Evolutionary conservation across 345 rosid species (phyloP), one percentile per base, ranked within the genome.

Genomic region (Abelmoschus esculentus): DNA sequence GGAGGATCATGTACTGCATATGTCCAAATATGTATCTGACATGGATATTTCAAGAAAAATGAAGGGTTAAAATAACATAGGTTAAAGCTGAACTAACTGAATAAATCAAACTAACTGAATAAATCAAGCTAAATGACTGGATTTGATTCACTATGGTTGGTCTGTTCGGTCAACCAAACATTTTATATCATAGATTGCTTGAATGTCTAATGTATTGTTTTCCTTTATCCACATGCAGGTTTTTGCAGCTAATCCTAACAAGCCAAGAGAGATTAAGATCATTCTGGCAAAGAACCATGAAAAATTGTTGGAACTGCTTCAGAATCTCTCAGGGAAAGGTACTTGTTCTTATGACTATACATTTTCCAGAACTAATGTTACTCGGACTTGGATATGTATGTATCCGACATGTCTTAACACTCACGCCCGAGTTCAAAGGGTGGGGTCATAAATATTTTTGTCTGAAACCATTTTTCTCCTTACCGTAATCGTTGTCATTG

Each of bases 171-270:
- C 17, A 52, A 8, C 26, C 5, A 3, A 8, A 3, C 13, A 44
- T 47, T 14, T 66, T 29, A 47, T 36, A 4, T 15, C 14, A 3
- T 14, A 47, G 4, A 14, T 47, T 28, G 57, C 56, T 47, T 22
- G 22, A 19, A 46, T 44, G 56, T 49, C 40, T 66, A 26, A 66
- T 66, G 14, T 29, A 7, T 49, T 14, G 14, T 47, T 29, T 67
- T 46, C 38, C 0, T 22, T 22, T 22, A 22, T 22, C 26, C 1
- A 42, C 63, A 5, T 73, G 71, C 81, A 91, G 96, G 91, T 95
- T 73, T 95, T 91, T 80, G 97, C 91, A 63, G 99, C 99, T 44
- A 95, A 95, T 79, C 99, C 97, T 75, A 89, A 88, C 86, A 95
- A 95, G 79, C 97, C 99, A 47, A 84, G 79, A 49, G 96, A 90